Conservation (phyloP, 116 monocot genomes). For the Phalaenopsis hybrid region DNA sequence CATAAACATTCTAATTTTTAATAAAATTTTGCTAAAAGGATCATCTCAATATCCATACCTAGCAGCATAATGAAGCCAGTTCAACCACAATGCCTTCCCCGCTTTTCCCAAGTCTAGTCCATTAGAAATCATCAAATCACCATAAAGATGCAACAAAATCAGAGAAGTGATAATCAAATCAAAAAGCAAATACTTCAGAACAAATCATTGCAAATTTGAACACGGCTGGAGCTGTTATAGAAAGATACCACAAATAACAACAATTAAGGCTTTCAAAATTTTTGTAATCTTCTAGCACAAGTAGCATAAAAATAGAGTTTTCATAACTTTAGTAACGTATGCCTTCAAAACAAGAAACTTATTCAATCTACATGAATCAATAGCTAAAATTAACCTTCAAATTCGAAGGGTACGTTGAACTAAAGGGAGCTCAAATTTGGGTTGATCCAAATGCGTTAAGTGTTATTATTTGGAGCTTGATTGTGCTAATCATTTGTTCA, state of each 20-base stretch:
- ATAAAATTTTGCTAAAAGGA: background rate
- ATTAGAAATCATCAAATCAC: background rate
- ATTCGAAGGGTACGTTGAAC: too few relatives aligned
- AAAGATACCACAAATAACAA: too few relatives aligned
- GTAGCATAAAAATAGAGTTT: too few relatives aligned
- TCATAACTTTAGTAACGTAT: too few relatives aligned
- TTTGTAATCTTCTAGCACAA: too few relatives aligned
- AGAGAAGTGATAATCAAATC: background rate
- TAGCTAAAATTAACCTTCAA: too few relatives aligned
- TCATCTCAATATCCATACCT: background rate
- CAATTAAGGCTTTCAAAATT: too few relatives aligned
- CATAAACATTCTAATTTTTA: background rate
- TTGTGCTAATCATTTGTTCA: too few relatives aligned
- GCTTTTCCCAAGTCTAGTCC: conserved; percentile 4
- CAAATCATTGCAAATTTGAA: background rate
- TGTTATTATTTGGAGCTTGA: too few relatives aligned
- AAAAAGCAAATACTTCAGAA: background rate
- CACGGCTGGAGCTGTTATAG: background rate
- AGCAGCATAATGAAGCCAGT: background rate
- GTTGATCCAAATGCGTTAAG: background rate
- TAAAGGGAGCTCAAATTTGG: too few relatives aligned
- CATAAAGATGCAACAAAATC: background rate
- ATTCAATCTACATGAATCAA: too few relatives aligned
- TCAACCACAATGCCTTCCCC: background rate
- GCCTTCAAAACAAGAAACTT: too few relatives aligned